Conservation (phyloP, 2,329 filamentous ascomycete species). For the Coniella lustricola region DNA sequence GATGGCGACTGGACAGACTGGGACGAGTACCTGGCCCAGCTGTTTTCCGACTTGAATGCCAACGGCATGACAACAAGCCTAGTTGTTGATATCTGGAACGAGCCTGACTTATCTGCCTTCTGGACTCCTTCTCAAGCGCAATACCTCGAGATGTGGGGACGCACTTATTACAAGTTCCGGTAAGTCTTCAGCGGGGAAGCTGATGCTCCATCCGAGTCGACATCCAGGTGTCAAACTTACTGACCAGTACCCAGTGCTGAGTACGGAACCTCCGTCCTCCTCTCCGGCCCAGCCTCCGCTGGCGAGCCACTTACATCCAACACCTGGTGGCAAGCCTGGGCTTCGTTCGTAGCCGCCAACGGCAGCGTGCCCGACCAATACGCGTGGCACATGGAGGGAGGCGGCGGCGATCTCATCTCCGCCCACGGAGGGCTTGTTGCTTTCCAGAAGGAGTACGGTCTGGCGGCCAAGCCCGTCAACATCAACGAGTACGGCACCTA, state of each 20-base stretch:
- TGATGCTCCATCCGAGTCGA: rapidly evolving
- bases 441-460: constrained; percentile 22
- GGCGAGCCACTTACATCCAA: constrained; percentile 25
- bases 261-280: constrained; percentile 17
- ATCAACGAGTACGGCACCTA: constrained; percentile 41
- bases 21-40: constrained; percentile 34
- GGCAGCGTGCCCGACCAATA: constrained; percentile 35
- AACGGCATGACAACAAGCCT: constrained; percentile 32
- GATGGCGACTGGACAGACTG: constrained; percentile 39
- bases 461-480: constrained; percentile 31
- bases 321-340: constrained; percentile 35
- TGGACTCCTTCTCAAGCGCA: constrained; percentile 34
- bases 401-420: constrained; percentile 23
- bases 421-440: constrained; percentile 21
- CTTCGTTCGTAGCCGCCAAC: constrained; percentile 28
- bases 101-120: constrained; percentile 33
- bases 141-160: constrained; percentile 32
- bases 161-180: constrained; percentile 24
- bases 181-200: constrained; percentile 15
- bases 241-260: background rate
- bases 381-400: constrained; percentile 34
- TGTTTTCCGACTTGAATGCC: constrained; percentile 27
- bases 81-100: constrained; percentile 47
- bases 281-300: constrained; percentile 34
- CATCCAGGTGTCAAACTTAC: background rate